Base-by-base conservation (phyloP, 2,329 filamentous ascomycete species). In the Talaromyces sp. region DNA sequence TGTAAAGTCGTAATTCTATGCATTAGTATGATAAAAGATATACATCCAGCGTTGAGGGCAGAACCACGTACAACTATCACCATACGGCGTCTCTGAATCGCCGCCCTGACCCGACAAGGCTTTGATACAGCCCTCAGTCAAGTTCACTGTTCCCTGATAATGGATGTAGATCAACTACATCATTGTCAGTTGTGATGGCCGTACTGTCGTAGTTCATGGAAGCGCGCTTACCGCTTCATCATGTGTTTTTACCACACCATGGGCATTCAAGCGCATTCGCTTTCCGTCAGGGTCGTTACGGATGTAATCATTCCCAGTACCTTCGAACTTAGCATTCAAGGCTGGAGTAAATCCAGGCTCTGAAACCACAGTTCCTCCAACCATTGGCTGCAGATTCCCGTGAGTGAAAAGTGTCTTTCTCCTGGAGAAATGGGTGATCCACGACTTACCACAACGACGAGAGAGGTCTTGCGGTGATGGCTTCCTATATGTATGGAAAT, bases 281-380 rank as follows among this genome's bases (percentile, higher is more conserved):
- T 71, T 69, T 6, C 70, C 70, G 58, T 73, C 71, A 3, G 73
- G 66, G 60, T 77, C 75, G 19, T 67, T 66, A 50, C 70, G 72
- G 60, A 78, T 76, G 60, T 76, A 77, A 58, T 77, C 75, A 54
- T 73, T 72, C 3, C 75, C 75, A 17, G 66, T 63, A 11, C 74
- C 73, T 19, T 69, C 65, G 48, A 74, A 67, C 21, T 69, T 63
- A 21, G 73, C 73, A 58, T 77, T 73, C 40, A 77, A 51, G 9
- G 68, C 62, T 2, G 71, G 71, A 2, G 67, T 65, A 60, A 73
- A 76, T 22, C 66, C 66, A 2, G 69, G 63, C 33, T 71, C 73
- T 40, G 68, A 69, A 52, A 69, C 70, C 57, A 77, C 60, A 3
- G 65, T 70, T 46, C 73, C 74, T 15, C 67, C 67, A 17, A 65